phyloP scores from a whole-genome alignment of 2,329 filamentous ascomycete genomes.

The Microsporum audouinii region DNA sequence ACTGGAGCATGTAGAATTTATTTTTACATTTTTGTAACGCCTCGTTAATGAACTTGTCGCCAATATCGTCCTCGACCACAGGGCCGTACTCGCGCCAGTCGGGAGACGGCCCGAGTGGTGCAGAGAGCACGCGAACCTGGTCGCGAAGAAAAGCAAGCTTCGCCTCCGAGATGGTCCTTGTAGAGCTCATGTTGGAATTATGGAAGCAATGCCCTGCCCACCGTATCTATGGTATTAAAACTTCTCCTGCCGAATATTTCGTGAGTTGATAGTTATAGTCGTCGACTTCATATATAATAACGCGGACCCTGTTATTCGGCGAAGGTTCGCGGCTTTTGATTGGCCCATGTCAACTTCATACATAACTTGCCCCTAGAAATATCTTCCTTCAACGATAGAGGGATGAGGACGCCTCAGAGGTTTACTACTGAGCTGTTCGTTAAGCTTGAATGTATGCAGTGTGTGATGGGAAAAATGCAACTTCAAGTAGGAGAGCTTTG shows the following conservation, averaged over 20 bases:
- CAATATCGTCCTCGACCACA: slow-evolving; percentile 31
- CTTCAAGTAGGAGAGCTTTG: no score
- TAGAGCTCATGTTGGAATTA: slow-evolving; percentile 25
- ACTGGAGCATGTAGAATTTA: not conserved
- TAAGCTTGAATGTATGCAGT: no score
- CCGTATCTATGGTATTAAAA: no score
- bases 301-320: no score
- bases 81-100: slow-evolving; percentile 34
- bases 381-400: no score
- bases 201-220: not conserved
- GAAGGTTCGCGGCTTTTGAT: no score
- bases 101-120: slow-evolving; percentile 37
- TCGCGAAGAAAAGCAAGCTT: slow-evolving; percentile 42
- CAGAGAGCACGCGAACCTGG: slow-evolving; percentile 43
- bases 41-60: slow-evolving; percentile 40
- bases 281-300: not conserved
- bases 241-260: not conserved
- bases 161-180: slow-evolving; percentile 38
- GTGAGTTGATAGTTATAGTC: not conserved
- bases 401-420: no score
- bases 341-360: no score
- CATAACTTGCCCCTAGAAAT: no score
- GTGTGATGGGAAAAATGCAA: no score
- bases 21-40: slow-evolving; percentile 40
- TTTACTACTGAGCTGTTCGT: no score